Evolutionary conservation across 805 yeast genomes (phyloP).

Genomic region (Vanderwaltozyma polyspora): DNA sequence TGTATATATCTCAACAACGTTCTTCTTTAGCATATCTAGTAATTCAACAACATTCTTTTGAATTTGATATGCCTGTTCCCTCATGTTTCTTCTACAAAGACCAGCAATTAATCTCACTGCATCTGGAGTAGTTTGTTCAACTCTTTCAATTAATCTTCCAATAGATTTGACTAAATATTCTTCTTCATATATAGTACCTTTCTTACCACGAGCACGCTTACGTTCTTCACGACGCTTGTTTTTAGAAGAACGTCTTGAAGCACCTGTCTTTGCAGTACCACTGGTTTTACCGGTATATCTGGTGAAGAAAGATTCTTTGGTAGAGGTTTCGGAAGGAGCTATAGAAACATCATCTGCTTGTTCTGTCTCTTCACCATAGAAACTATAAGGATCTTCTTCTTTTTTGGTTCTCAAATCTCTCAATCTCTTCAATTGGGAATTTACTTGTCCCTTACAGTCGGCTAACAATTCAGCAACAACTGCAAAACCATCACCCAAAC

Average conservation of each 20-base stretch:
- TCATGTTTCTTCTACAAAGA: conserved; percentile 56
- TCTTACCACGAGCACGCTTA: conserved; percentile 91
- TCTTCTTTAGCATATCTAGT: conserved; percentile 41
- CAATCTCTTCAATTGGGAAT: conserved; percentile 71
- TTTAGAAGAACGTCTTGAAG: conserved; percentile 82
- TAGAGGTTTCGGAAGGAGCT: conserved; percentile 89
- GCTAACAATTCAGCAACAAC: conserved; percentile 76
- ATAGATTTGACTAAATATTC: conserved; percentile 83
- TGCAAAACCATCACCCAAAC: conserved; percentile 81
- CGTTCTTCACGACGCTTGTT: conserved; percentile 92
- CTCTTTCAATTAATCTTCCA: conserved; percentile 76
- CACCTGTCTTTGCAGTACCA: conserved; percentile 95
- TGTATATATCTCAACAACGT: conserved; percentile 63
- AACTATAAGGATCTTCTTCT: conserved; percentile 71
- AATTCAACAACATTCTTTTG: conserved; percentile 58
- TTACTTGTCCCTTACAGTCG: conserved; percentile 82
- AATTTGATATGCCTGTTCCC: conserved; percentile 72
- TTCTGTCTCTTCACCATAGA: conserved; percentile 64
- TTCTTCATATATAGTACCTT: conserved; percentile 95
- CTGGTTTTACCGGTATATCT: conserved; percentile 92
- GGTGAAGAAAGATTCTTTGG: conserved; percentile 87
- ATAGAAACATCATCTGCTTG: conserved; percentile 89
- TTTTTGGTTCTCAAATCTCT: conserved; percentile 80
- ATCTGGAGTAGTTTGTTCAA: conserved; percentile 64
- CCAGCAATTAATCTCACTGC: conserved; percentile 65